Percentiles rank a stretch among this genome's conserved stretches.
These are phyloP conservation scores for Apiospora malaysiana DNA, from an alignment of 2,329 filamentous ascomycete species.

Conservation along the genomic window DNA sequence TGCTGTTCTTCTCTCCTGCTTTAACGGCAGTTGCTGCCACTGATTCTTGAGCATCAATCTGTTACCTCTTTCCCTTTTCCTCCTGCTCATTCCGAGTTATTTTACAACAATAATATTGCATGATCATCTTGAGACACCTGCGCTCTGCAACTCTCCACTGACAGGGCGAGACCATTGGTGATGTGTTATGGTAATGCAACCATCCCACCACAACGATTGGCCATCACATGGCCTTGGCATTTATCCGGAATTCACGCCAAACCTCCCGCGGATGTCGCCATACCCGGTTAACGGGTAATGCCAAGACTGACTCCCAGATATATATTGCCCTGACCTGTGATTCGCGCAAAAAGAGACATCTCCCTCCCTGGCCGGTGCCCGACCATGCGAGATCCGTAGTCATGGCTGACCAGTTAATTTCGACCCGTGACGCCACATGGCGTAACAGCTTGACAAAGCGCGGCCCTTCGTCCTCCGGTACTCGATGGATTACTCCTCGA, in stretches of 20 bases:
- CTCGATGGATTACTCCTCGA: background rate
- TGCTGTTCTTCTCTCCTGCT: background rate
- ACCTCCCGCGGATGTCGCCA: background rate
- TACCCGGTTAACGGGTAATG: constrained; percentile 4
- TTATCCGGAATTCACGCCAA: constrained; percentile 6
- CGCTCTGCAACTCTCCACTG: background rate
- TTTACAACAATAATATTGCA: background rate
- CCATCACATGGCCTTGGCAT: background rate
- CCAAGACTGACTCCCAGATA: background rate
- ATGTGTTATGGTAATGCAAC: background rate
- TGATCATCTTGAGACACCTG: background rate
- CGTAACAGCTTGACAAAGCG: background rate
- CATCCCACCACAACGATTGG: background rate
- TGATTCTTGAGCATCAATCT: background rate
- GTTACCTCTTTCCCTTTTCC: background rate
- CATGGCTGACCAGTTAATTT: background rate
- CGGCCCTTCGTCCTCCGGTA: background rate
- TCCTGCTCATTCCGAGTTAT: background rate
- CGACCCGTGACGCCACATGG: background rate
- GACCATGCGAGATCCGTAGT: background rate
- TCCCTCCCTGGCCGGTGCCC: background rate
- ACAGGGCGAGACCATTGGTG: background rate
- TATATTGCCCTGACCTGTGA: background rate
- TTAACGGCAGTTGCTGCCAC: background rate
- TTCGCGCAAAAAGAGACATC: background rate